Evolutionary conservation across 371 early-diverging fungal genomes (phyloP).

Genomic region (Mortierella sp.): DNA sequence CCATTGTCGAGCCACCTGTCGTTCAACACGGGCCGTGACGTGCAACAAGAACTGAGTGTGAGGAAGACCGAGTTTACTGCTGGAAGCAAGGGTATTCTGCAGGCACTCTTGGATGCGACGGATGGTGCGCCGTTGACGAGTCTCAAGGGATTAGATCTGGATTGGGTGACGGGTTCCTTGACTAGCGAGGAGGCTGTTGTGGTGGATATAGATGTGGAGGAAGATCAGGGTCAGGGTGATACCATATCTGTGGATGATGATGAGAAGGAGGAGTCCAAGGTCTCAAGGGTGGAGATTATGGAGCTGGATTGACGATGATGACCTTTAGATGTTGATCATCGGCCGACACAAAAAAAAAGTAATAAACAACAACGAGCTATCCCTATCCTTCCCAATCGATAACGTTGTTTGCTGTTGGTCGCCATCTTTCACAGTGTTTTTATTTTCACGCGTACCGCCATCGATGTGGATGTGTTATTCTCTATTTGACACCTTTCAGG

Average conservation of each 20-base stretch:
- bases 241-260: not conserved
- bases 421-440: too few relatives aligned
- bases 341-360: too few relatives aligned
- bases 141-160: slow-evolving; percentile 40
- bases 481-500: too few relatives aligned
- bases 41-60: not conserved
- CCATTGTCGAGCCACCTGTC: slow-evolving; percentile 5
- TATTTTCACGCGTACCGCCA: too few relatives aligned
- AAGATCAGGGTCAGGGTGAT: not conserved
- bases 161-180: slow-evolving; percentile 31
- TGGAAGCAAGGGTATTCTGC: slow-evolving; percentile 18
- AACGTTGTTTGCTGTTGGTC: too few relatives aligned
- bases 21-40: not conserved
- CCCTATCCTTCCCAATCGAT: too few relatives aligned
- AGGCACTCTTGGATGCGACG: slow-evolving; percentile 20
- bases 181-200: not conserved
- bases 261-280: not conserved
- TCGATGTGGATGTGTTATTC: too few relatives aligned
- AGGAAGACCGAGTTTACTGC: not conserved
- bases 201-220: not conserved
- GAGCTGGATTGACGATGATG: slow-evolving; percentile 32
- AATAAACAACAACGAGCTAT: too few relatives aligned
- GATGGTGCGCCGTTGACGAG: slow-evolving; percentile 30
- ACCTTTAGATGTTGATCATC: not conserved
- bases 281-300: slow-evolving; percentile 26